Evolutionary conservation across 2,329 filamentous ascomycete genomes (phyloP), one percentile per base, ranked within the genome.

Genomic region (Pseudogymnoascus sp.): DNA sequence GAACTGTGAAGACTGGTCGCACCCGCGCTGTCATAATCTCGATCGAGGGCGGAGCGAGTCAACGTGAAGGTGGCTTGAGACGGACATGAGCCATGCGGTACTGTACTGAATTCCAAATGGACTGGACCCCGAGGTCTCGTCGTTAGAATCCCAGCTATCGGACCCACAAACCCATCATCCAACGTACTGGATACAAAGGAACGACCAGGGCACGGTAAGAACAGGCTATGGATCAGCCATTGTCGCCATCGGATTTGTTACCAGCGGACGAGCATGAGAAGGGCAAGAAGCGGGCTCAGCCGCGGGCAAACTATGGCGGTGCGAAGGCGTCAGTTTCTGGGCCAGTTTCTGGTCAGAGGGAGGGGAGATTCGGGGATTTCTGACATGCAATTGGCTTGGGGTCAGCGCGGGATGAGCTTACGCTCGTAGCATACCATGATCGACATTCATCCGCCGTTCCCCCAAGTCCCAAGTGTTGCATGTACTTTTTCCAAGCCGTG

Each of bases 111-210:
- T 57, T 57, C 7, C 50, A 57, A 33, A 33, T 57, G n/a, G 50
- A 15, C 26, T 13, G 28, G 50, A 57, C 50, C 50, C 50, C 26
- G 28, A 57, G 50, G 50, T 33, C 50, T 57, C 50, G 50, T 57
- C 50, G 17, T 21, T 13, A 33, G 5, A 33, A 33, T 57, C 50
- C n/a, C 28, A 57, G 50, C 50, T 57, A 33, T 57, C n/a, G 26
- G 50, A 31, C 50, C 50, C 50, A 33, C 50, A 57, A 31, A 57
- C 50, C 50, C 50, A 33, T 33, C 50, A 57, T 57, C 50, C 50
- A 57, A 57, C 26, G 50, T 57, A 57, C 50, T 31, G 50, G 50
- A 57, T 57, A 57, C 50, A 57, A 19, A 57, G 50, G 50, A 57
- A 57, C 10, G 50, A 31, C 50, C 7, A 19, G 50, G 50, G 50